Evolutionary conservation across 2,329 filamentous ascomycete species (phyloP), one percentile per base, ranked within the genome.

Genomic region (Aciculosporium take): DNA sequence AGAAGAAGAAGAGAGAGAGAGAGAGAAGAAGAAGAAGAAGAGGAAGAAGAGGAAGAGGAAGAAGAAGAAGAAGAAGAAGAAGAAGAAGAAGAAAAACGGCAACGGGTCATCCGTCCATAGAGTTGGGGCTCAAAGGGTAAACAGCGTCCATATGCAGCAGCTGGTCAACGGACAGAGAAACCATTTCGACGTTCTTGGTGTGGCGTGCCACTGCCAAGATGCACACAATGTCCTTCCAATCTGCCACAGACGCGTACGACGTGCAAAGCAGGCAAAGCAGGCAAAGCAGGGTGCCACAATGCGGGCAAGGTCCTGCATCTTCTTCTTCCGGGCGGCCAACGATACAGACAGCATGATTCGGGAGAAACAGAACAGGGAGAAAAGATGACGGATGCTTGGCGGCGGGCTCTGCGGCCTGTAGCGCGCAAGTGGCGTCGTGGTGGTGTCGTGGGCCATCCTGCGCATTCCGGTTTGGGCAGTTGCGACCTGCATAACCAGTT

Each of bases 101-200:
- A 25, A 38, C 40, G 40, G 28, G 40, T 38, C 40, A 31, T 42
- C 29, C 20, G 15, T 31, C 15, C 9, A 25, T 8, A 3, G 31
- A 24, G 13, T 20, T 10, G 33, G 5, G n/a, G 33, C 10, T 17
- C n/a, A 30, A 17, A 30, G 29, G n/a, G n/a, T n/a, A n/a, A n/a
- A n/a, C n/a, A n/a, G 29, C 29, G 29, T 30, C n/a, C 29, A 30
- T 30, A 4, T 23, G 20, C 32, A 34, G 12, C 32, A 34, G 17
- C 12, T 33, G 31, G 17, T 6, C 31, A 8, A 34, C 23, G 21
- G 32, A 18, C 15, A 34, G 32, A 21, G 20, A 34, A 33, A 33
- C 13, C 4, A 17, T 7, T 23, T 9, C 5, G 12, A 21, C 12
- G 21, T 15, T 13, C 32, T 20, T 7, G 2, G 9, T n/a, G 32